Conservation (phyloP, 75 land plant species). For the Pinus tabuliformis region DNA sequence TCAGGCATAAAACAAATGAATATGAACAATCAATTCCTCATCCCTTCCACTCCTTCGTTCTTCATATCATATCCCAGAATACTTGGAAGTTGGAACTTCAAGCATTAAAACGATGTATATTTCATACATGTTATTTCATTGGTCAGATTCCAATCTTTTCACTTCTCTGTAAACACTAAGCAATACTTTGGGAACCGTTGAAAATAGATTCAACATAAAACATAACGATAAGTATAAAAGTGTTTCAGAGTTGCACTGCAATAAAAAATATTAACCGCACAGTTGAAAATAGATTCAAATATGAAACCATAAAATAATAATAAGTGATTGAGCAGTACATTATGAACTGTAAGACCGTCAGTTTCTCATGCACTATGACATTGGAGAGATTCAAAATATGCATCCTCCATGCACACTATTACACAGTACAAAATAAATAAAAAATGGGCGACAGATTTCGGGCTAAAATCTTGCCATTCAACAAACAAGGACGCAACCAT, state of each 20-base stretch:
- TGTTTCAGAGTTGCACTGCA: background rate
- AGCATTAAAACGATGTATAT: too few species aligned
- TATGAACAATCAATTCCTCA: too few species aligned
- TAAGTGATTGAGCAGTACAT: background rate
- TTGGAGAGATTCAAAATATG: constrained; percentile 10
- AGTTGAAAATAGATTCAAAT: background rate
- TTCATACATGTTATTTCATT: too few species aligned
- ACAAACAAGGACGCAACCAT: constrained; percentile 2
- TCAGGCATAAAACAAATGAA: too few species aligned
- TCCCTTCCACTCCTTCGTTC: too few species aligned
- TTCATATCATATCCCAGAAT: too few species aligned
- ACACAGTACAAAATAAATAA: background rate
- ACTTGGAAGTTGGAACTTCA: too few species aligned
- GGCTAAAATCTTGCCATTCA: constrained; percentile 9
- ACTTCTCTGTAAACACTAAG: too few species aligned
- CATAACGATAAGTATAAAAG: background rate
- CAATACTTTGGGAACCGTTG: too few species aligned
- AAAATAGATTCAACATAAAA: too few species aligned
- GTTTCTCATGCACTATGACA: background rate
- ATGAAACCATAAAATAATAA: background rate
- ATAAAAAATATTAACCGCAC: background rate
- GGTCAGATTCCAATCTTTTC: too few species aligned
- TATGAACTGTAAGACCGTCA: background rate
- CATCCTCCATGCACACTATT: constrained; percentile 8
- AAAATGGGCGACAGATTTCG: background rate